phyloP scores from a whole-genome alignment of 495 filamentous ascomycete species.

The Trichocladium uniseriatum region DNA sequence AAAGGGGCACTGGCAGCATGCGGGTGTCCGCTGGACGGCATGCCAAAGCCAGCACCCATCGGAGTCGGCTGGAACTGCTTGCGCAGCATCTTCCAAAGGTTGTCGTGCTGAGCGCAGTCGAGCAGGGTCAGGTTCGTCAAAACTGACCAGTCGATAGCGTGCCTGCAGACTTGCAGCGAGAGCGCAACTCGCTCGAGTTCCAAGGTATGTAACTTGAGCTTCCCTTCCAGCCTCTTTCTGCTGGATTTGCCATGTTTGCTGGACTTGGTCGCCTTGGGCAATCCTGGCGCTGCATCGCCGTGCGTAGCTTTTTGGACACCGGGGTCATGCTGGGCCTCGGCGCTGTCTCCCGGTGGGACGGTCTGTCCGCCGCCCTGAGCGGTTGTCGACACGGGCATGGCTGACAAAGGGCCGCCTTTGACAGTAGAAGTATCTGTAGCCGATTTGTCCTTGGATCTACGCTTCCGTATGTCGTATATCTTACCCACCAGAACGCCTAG shows the following conservation, averaged over 20 bases:
- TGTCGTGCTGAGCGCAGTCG: conserved; percentile 65
- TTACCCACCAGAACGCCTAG: conserved; percentile 61
- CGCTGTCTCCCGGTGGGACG: neutral
- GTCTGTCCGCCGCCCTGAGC: neutral
- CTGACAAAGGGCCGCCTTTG: no score
- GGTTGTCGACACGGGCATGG: neutral
- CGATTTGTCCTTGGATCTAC: conserved; percentile 7
- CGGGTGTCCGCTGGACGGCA: conserved; percentile 15
- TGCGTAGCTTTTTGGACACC: neutral
- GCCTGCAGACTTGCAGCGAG: conserved; percentile 56
- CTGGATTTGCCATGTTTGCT: conserved; percentile 1
- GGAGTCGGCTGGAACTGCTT: conserved; percentile 57
- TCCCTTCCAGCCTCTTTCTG: conserved; percentile 35
- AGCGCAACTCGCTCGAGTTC: conserved; percentile 78
- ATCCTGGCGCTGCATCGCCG: no score
- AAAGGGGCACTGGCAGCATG: conserved; percentile 12
- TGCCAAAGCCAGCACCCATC: conserved; percentile 19
- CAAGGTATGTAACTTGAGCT: conserved; percentile 61
- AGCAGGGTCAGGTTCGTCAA: conserved; percentile 76
- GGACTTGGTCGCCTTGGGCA: neutral
- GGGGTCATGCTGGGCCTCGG: neutral
- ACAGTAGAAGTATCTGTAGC: neutral
- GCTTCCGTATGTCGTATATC: conserved; percentile 50
- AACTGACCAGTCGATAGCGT: conserved; percentile 69
- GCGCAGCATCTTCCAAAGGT: conserved; percentile 72